Percentiles rank a stretch among this genome's conserved stretches.
Conservation (phyloP, 768 basidiomycete species). For the Coprinellus micaceus region DNA sequence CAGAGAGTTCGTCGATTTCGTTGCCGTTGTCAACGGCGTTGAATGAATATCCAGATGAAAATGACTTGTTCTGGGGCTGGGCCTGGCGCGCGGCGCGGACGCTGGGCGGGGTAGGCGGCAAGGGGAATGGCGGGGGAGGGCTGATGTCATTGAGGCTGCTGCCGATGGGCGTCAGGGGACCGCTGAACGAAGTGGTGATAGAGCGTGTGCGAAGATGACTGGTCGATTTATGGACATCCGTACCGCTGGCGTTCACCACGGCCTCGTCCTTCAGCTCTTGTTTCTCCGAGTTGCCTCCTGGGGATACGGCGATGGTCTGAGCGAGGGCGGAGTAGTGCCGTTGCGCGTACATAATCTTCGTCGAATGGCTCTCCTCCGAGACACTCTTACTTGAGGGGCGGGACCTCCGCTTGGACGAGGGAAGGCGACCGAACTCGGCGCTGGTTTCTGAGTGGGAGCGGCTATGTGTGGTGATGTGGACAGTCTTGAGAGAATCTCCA, state of each 20-base stretch:
- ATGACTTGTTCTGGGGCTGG: slow-evolving; percentile 56
- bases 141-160: slow-evolving; percentile 37
- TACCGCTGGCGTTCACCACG: slow-evolving; percentile 36
- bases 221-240: slow-evolving; percentile 24
- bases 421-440: slow-evolving; percentile 51
- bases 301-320: slow-evolving; percentile 55
- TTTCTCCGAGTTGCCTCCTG: slow-evolving; percentile 39
- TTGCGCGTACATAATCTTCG: slow-evolving; percentile 68
- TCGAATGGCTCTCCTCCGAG: slow-evolving; percentile 48
- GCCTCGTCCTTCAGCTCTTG: slow-evolving; percentile 25
- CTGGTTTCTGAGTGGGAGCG: slow-evolving; percentile 56
- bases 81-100: slow-evolving; percentile 56
- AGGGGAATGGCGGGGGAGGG: slow-evolving; percentile 64
- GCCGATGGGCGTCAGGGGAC: slow-evolving; percentile 35
- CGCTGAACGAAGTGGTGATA: slow-evolving; percentile 42
- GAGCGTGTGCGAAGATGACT: slow-evolving; percentile 63
- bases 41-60: slow-evolving; percentile 63
- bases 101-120: slow-evolving; percentile 73
- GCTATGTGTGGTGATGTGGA: slow-evolving; percentile 35
- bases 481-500: slow-evolving; percentile 36
- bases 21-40: slow-evolving; percentile 52
- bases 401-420: slow-evolving; percentile 54
- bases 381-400: slow-evolving; percentile 37
- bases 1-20: slow-evolving; percentile 70
- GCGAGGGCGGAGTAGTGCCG: slow-evolving; percentile 70